Evolutionary conservation across 106 monocot genomes (phyloP).

Genomic region (Dendrobium huoshanense): DNA sequence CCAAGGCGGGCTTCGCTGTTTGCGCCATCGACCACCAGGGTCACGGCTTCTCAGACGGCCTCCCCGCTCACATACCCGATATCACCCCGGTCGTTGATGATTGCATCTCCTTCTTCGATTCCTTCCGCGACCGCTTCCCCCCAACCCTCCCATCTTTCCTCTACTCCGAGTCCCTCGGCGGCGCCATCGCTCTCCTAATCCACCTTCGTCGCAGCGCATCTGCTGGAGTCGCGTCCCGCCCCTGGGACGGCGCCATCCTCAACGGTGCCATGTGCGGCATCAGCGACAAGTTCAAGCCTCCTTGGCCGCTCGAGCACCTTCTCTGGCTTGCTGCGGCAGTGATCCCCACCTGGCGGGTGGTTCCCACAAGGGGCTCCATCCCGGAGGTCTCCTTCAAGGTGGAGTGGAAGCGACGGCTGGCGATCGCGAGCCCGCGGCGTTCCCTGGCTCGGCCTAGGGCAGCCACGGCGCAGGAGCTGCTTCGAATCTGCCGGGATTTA

Average conservation of each 20-base stretch:
- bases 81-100: conserved; percentile 68
- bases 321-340: conserved; percentile 47
- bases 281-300: conserved; percentile 87
- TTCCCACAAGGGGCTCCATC: conserved; percentile 71
- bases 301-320: conserved; percentile 83
- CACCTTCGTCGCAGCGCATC: conserved; percentile 25
- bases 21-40: conserved; percentile 87
- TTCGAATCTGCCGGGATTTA: conserved; percentile 69
- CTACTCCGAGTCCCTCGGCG: conserved; percentile 86
- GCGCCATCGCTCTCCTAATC: conserved; percentile 81
- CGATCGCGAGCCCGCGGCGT: conserved; percentile 60
- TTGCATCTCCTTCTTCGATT: conserved; percentile 67
- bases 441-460: conserved; percentile 43
- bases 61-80: conserved; percentile 67
- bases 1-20: conserved; percentile 70
- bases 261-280: conserved; percentile 96
- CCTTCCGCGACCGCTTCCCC: conserved; percentile 50
- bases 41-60: conserved; percentile 93
- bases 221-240: not conserved
- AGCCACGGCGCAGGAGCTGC: conserved; percentile 77
- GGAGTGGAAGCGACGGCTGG: conserved; percentile 86
- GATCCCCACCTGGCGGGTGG: conserved; percentile 69
- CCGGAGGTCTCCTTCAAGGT: conserved; percentile 82
- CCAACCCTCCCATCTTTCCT: conserved; percentile 58
- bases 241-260: conserved; percentile 64